These are phyloP conservation scores for Polychytrium aggregatum DNA, from an alignment of 192 early-diverging fungal species.

Conservation along the genomic window DNA sequence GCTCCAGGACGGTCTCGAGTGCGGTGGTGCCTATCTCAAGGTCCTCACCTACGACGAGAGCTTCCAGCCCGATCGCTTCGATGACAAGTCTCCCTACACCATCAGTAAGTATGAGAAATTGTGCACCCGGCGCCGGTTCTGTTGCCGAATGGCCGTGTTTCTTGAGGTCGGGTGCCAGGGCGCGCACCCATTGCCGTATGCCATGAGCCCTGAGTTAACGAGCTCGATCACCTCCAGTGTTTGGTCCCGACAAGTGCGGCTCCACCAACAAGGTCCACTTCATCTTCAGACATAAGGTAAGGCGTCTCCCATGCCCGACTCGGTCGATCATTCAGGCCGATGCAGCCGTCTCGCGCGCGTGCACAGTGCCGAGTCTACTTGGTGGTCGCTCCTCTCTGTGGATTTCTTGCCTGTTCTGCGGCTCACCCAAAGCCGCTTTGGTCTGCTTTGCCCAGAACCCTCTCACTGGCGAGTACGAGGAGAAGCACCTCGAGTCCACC, in stretches of 20 bases:
- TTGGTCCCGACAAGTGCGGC: conserved; percentile 95
- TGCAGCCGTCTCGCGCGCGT: neutral
- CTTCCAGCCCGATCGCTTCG: conserved; percentile 58
- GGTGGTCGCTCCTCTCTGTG: too few species aligned
- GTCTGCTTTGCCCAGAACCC: conserved; percentile 47
- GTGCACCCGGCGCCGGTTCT: too few species aligned
- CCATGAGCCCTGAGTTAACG: neutral
- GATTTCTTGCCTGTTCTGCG: too few species aligned
- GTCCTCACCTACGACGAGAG: conserved; percentile 55
- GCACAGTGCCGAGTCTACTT: neutral
- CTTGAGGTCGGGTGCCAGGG: neutral
- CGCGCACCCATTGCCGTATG: neutral
- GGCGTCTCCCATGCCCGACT: neutral
- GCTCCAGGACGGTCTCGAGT: conserved; percentile 71
- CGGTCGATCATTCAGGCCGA: neutral
- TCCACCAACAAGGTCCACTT: conserved; percentile 82
- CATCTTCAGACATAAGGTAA: conserved; percentile 73
- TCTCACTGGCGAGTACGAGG: conserved; percentile 61
- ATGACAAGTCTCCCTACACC: conserved; percentile 77
- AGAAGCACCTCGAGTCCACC: conserved; percentile 74
- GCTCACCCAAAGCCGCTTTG: neutral
- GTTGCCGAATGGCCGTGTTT: neutral
- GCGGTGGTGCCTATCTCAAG: conserved; percentile 91
- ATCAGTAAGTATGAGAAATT: conserved; percentile 51
- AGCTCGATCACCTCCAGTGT: conserved; percentile 50